A percentile compares a stretch with the other conserved stretches of the same genome.
Conservation (phyloP, 805 yeast species). For the Yueomyces sp. region DNA sequence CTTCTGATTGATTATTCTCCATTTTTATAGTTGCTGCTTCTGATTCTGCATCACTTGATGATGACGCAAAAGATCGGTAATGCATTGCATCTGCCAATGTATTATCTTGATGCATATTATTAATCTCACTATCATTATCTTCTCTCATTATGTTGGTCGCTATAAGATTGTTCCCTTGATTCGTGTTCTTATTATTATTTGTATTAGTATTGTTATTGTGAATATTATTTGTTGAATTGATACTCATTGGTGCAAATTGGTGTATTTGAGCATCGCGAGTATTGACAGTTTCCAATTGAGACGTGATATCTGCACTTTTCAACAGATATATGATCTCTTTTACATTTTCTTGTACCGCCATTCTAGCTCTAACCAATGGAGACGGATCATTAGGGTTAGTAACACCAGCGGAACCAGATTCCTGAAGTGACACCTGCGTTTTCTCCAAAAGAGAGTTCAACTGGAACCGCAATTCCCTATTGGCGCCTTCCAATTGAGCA, state of each 20-base stretch:
- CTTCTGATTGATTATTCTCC: not conserved
- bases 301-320: constrained; percentile 17
- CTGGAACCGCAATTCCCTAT: constrained; percentile 24
- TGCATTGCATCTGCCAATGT: not conserved
- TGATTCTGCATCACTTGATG: not conserved
- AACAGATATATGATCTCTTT: constrained; percentile 23
- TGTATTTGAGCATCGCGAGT: constrained; percentile 11
- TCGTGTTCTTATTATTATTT: too few species aligned
- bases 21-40: not conserved
- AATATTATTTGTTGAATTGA: not conserved
- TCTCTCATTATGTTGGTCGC: too few species aligned
- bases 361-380: constrained; percentile 12
- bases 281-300: constrained; percentile 13
- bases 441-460: constrained; percentile 1
- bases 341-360: constrained; percentile 21
- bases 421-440: not conserved
- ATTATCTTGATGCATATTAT: not conserved
- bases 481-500: constrained; percentile 41
- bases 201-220: too few species aligned
- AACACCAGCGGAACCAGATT: not conserved
- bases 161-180: too few species aligned
- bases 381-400: constrained; percentile 2
- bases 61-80: not conserved
- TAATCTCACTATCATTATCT: not conserved
- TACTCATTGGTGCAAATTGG: constrained; percentile 12